Percentiles rank a stretch among this genome's conserved stretches.
phyloP scores from a whole-genome alignment of 192 early-diverging fungal genomes.

The Backusella mclennaniae region DNA sequence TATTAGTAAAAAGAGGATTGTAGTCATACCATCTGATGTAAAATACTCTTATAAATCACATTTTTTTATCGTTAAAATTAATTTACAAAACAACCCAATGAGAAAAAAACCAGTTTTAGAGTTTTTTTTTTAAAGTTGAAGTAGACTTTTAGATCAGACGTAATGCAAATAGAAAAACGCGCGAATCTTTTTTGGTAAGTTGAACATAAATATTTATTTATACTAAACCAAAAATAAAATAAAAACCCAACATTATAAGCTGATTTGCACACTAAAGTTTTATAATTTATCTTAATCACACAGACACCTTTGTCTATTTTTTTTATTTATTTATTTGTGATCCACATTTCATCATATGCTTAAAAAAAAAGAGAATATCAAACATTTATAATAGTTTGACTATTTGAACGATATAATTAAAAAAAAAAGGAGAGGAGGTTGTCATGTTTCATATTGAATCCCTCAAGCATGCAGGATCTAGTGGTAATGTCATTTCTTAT shows the following conservation, averaged over 20 bases:
- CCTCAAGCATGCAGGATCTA: not conserved
- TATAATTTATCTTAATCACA: not conserved
- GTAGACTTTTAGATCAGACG: not conserved
- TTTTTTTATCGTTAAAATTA: not conserved
- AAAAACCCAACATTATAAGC: not conserved
- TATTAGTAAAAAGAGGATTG: too few species aligned
- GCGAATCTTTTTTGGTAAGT: not conserved
- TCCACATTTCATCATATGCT: slow-evolving; percentile 5
- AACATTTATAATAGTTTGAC: not conserved
- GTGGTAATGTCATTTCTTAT: not conserved
- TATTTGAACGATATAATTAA: not conserved
- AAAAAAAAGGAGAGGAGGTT: not conserved
- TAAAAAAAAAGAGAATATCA: not conserved
- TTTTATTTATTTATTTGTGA: not conserved
- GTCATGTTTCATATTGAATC: not conserved
- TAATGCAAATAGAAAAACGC: not conserved
- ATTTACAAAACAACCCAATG: slow-evolving; percentile 1
- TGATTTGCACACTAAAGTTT: not conserved
- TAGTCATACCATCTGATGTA: not conserved
- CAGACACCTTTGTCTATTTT: not conserved
- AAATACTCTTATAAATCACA: not conserved
- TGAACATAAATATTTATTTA: not conserved
- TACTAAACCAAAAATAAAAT: not conserved
- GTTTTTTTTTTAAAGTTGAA: not conserved
- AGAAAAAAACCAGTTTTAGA: not conserved